Percentiles rank a stretch among this genome's conserved stretches.
Evolutionary conservation across 768 basidiomycete genomes (phyloP).

Genomic region (Agaricus sinodeliciosus): DNA sequence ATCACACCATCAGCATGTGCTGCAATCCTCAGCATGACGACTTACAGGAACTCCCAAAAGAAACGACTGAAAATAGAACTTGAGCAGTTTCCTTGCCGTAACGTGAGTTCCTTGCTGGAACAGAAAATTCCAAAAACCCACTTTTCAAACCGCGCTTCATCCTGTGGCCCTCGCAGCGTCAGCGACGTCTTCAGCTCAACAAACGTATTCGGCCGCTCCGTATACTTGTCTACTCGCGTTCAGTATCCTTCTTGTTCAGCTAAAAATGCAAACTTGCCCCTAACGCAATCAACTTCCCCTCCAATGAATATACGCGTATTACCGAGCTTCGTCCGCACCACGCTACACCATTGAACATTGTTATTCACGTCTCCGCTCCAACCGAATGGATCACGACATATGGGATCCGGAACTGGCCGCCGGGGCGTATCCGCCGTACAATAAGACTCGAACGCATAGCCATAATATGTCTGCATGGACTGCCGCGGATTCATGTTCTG

Average conservation of each 20-base stretch:
- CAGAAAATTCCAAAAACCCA: slow-evolving; percentile 24
- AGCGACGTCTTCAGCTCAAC: slow-evolving; percentile 88
- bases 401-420: slow-evolving; percentile 14
- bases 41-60: slow-evolving; percentile 85
- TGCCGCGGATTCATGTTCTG: slow-evolving; percentile 61
- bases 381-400: slow-evolving; percentile 32
- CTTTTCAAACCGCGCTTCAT: slow-evolving; percentile 78
- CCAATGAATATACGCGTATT: slow-evolving; percentile 69
- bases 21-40: slow-evolving; percentile 4
- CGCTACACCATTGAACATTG: slow-evolving; percentile 86
- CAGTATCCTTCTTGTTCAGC: slow-evolving; percentile 2
- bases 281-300: slow-evolving; percentile 88
- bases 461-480: slow-evolving; percentile 67
- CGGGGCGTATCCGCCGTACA: slow-evolving; percentile 53
- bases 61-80: slow-evolving; percentile 90
- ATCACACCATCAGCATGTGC: slow-evolving; percentile 5
- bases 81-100: slow-evolving; percentile 69
- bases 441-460: slow-evolving; percentile 87
- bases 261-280: slow-evolving; percentile 38
- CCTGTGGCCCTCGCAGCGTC: slow-evolving; percentile 53
- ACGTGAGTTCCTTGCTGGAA: slow-evolving; percentile 5
- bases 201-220: slow-evolving; percentile 57
- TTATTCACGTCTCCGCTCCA: slow-evolving; percentile 85
- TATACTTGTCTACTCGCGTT: slow-evolving; percentile 38
- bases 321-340: slow-evolving; percentile 81